These are phyloP conservation scores for Peronospora belbahrii DNA, from an alignment of 352 stramenopile species.

Conservation along the genomic window DNA sequence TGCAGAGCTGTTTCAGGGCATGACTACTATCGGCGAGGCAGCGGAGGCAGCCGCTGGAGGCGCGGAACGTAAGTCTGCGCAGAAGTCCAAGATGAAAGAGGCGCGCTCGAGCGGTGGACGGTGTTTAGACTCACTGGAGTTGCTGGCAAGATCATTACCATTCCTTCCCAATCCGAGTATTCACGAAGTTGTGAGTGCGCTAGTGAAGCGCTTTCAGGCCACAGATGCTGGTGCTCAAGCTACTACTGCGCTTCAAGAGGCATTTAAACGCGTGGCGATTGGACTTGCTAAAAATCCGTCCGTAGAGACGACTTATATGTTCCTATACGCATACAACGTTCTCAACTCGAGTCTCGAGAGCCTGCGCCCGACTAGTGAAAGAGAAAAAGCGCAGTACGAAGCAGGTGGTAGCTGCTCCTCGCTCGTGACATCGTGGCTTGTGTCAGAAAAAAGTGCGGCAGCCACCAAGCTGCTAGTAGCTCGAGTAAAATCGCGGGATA, in stretches of 20 bases:
- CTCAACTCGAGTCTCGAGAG: constrained; percentile 67
- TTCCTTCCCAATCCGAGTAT: constrained; percentile 83
- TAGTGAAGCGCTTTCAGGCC: constrained; percentile 72
- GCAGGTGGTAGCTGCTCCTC: constrained; percentile 21
- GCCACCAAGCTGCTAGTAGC: constrained; percentile 50
- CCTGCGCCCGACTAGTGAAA: constrained; percentile 52
- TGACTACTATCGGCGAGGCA: constrained; percentile 27
- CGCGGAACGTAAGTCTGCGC: constrained; percentile 36
- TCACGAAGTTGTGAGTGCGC: constrained; percentile 59
- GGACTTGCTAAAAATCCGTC: constrained; percentile 78
- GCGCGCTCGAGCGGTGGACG: constrained; percentile 58
- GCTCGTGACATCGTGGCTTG: constrained; percentile 61
- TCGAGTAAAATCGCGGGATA: constrained; percentile 46
- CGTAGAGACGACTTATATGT: constrained; percentile 80
- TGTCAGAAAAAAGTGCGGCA: constrained; percentile 69
- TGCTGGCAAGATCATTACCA: constrained; percentile 71
- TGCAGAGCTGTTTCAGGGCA: constrained; percentile 75
- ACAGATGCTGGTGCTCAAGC: constrained; percentile 38
- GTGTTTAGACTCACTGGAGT: constrained; percentile 68
- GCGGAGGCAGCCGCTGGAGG: constrained; percentile 28
- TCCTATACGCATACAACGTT: constrained; percentile 81
- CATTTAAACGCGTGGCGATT: constrained; percentile 72
- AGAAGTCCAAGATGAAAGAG: constrained; percentile 87
- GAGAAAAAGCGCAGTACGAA: constrained; percentile 59
- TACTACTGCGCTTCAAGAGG: constrained; percentile 58